Base-by-base conservation (phyloP, 208 protist genomes). In the Angomonas desouzai region DNA sequence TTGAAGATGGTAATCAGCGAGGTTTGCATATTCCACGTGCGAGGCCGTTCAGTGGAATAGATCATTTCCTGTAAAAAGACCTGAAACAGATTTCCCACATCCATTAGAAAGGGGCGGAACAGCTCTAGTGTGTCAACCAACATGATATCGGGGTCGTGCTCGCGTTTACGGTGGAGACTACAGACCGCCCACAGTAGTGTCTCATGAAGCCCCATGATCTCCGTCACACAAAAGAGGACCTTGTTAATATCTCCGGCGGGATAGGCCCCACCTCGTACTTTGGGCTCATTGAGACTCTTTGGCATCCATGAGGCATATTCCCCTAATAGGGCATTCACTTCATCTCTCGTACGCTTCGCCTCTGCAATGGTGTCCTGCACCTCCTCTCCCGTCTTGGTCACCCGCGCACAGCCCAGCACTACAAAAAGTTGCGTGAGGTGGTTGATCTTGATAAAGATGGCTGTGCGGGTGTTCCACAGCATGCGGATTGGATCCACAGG, bases 21-120 rank as follows among this genome's bases (percentile, higher is more conserved):
- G 32, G 76, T 59, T 55, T 80, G 68, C 64, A 81, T 72, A 13
- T 70, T 72, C 79, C 81, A 88, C 27, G 62, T 57, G 1, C 34
- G 68, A 13, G 77, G 74, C 0, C 53, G 38, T 69, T 86, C 74
- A 51, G 81, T 78, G 0, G 85, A 72, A 65, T 91, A 70, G 20
- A 91, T 82, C 58, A 91, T 70, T 49, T 72, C 70, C 71, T 91
- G 84, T 18, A 87, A 58, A 57, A 83, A 82, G n/a, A 48, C 30
- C 20, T 77, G 57, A 20, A 81, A 79, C 29, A 77, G 67, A 7
- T 62, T 70, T 18, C 68, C 74, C 16, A 68, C 76, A 36, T 85
- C 79, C 1, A 70, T 34, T 18, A 85, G 23, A 34, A 85, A 85
- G 0, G 79, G 79, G 0, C 67, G 74, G 6, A 81, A 74, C 13